Evolutionary conservation across 495 filamentous ascomycete species (phyloP).

Genomic region (Clohesyomyces aquaticus): DNA sequence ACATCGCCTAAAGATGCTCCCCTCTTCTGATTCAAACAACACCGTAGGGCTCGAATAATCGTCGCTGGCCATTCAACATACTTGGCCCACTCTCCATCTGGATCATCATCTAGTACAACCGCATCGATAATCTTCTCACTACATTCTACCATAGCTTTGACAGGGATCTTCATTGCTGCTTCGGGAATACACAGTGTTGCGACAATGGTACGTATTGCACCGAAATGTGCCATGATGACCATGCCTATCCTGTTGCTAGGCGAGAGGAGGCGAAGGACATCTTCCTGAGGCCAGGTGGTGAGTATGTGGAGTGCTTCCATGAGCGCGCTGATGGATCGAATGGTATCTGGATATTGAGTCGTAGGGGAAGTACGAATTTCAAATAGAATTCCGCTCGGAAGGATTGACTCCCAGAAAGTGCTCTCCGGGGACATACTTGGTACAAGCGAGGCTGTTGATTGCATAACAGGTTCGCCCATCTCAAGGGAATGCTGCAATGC

Average conservation of each 20-base stretch:
- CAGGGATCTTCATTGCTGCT: slow-evolving; percentile 12
- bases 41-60: slow-evolving; percentile 5
- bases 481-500: not conserved
- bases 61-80: slow-evolving; percentile 35
- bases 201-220: slow-evolving; percentile 15
- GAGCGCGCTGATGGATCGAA: slow-evolving; percentile 12
- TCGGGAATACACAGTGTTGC: slow-evolving; percentile 16
- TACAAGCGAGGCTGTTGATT: too few relatives aligned
- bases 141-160: slow-evolving; percentile 23
- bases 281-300: slow-evolving; percentile 19
- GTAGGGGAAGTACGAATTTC: too few relatives aligned
- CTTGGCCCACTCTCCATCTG: slow-evolving; percentile 34
- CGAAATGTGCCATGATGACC: slow-evolving; percentile 27
- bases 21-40: slow-evolving; percentile 12
- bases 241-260: slow-evolving; percentile 5
- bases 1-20: slow-evolving; percentile 12
- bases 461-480: too few relatives aligned
- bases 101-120: slow-evolving; percentile 40
- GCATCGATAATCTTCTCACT: slow-evolving; percentile 14
- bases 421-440: too few relatives aligned
- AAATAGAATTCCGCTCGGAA: too few relatives aligned
- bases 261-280: slow-evolving; percentile 12
- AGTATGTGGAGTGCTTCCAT: slow-evolving; percentile 16
- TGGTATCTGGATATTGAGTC: not conserved
- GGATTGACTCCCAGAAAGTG: too few relatives aligned